phyloP scores from a whole-genome alignment of 2,329 filamentous ascomycete genomes.

The Thelonectria rubi region DNA sequence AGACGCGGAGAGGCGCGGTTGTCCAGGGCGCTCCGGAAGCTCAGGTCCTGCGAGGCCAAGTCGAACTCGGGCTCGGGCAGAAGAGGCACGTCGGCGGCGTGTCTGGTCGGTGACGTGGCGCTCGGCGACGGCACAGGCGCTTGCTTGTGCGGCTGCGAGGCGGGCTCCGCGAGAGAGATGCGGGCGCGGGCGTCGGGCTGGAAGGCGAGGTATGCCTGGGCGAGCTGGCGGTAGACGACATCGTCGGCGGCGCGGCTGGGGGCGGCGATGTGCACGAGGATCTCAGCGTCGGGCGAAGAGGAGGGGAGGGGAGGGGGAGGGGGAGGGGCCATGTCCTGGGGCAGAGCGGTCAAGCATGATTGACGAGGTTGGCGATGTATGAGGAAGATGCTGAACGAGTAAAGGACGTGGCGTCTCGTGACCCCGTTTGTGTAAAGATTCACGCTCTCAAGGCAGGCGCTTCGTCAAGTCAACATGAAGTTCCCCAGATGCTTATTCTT shows the following conservation, averaged over 20 bases:
- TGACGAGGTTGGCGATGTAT: too few relatives aligned
- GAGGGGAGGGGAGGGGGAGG: conserved; percentile 1
- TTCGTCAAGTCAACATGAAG: too few relatives aligned
- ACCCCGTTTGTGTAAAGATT: conserved; percentile 1
- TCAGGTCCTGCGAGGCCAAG: conserved; percentile 52
- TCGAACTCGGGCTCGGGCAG: conserved; percentile 38
- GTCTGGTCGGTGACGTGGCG: conserved; percentile 23
- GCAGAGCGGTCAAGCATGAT: too few relatives aligned
- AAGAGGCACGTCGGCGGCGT: conserved; percentile 26
- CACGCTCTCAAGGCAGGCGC: not conserved
- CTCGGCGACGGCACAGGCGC: not conserved
- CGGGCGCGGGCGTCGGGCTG: conserved; percentile 41
- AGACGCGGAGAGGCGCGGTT: conserved; percentile 51
- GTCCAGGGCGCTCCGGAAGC: conserved; percentile 56
- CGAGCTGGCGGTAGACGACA: conserved; percentile 58
- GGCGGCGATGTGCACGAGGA: conserved; percentile 65
- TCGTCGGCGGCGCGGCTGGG: conserved; percentile 60
- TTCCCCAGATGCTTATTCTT: too few relatives aligned
- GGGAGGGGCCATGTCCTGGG: not conserved
- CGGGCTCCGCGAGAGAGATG: conserved; percentile 15
- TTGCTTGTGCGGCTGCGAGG: conserved; percentile 4
- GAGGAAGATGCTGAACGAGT: too few relatives aligned
- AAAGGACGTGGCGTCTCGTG: conserved; percentile 11
- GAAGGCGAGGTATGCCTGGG: conserved; percentile 62
- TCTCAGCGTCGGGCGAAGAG: conserved; percentile 54